Percentiles rank a stretch among this genome's conserved stretches.
phyloP scores from a whole-genome alignment of 164 flowering plant genomes.

The Tetracentron sinense region DNA sequence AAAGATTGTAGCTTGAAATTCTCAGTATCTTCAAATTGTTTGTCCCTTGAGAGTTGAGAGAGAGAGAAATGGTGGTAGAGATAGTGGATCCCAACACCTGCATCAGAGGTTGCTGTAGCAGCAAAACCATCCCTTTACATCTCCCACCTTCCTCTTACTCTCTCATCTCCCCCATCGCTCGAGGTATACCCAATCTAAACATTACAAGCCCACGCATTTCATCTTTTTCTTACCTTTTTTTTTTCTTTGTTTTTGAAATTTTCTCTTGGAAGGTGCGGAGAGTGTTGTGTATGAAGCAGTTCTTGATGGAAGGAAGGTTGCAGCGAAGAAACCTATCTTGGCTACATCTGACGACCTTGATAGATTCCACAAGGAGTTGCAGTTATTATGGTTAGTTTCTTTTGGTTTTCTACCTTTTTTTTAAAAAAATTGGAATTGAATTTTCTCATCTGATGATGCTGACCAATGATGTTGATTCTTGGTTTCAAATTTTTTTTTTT shows the following conservation, averaged over 20 bases:
- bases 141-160: conserved; percentile 67
- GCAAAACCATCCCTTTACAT: conserved; percentile 70
- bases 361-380: conserved; percentile 70
- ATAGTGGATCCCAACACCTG: conserved; percentile 75
- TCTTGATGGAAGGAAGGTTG: conserved; percentile 61
- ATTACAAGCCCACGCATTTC: neutral
- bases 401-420: neutral
- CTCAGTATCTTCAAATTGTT: no score
- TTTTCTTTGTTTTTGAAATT: neutral
- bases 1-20: no score
- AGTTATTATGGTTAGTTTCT: conserved; percentile 60
- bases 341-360: conserved; percentile 76
- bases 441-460: neutral
- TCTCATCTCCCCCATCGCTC: conserved; percentile 66
- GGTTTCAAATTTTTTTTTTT: neutral
- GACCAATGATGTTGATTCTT: conserved; percentile 2
- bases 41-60: conserved; percentile 13
- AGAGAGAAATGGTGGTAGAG: conserved; percentile 43
- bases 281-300: conserved; percentile 81
- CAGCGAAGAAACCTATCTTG: conserved; percentile 76
- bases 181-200: conserved; percentile 37
- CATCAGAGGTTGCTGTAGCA: conserved; percentile 79
- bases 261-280: conserved; percentile 54
- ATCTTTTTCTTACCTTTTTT: neutral
- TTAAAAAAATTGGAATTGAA: neutral